Evolutionary conservation across 768 basidiomycete species (phyloP).

Genomic region (Exidia glandulosa): DNA sequence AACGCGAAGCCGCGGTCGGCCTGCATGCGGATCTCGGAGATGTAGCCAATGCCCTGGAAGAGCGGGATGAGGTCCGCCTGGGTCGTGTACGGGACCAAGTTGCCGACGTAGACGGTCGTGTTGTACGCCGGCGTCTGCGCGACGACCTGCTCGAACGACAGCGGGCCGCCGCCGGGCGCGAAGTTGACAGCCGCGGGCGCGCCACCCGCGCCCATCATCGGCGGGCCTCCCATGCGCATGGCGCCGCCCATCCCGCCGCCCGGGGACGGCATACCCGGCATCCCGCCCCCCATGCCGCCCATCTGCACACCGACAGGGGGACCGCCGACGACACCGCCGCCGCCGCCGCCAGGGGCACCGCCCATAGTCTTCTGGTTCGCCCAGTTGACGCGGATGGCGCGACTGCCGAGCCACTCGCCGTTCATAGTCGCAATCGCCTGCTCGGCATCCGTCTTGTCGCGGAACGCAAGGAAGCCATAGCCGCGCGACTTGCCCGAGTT

Average conservation of each 20-base stretch:
- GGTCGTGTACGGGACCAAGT: slow-evolving; percentile 93
- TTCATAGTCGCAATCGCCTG: slow-evolving; percentile 99
- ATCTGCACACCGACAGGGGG: slow-evolving; percentile 8
- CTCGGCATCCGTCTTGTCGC: slow-evolving; percentile 98
- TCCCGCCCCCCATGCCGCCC: slow-evolving; percentile 7
- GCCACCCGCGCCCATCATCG: slow-evolving; percentile 30
- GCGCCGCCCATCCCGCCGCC: slow-evolving; percentile 5
- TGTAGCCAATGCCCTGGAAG: slow-evolving; percentile 97
- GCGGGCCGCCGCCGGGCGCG: slow-evolving; percentile 56
- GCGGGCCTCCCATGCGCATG: slow-evolving; percentile 22
- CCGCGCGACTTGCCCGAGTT: slow-evolving; percentile 97
- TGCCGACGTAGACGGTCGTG: slow-evolving; percentile 95
- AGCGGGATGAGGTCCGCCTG: slow-evolving; percentile 96
- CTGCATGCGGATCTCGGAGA: slow-evolving; percentile 98
- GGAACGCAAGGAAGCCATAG: slow-evolving; percentile 96
- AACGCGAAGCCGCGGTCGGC: slow-evolving; percentile 98
- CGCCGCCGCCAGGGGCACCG: slow-evolving; percentile 26
- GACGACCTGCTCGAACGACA: slow-evolving; percentile 89
- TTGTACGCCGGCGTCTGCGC: slow-evolving; percentile 90
- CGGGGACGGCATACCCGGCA: slow-evolving; percentile 4
- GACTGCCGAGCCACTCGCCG: slow-evolving; percentile 96
- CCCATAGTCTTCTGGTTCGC: slow-evolving; percentile 96
- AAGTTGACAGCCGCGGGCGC: slow-evolving; percentile 89
- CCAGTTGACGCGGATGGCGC: slow-evolving; percentile 99
- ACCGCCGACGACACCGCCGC: slow-evolving; percentile 1